phyloP scores from a whole-genome alignment of 2,329 filamentous ascomycete species.

The Didymella segeticola region DNA sequence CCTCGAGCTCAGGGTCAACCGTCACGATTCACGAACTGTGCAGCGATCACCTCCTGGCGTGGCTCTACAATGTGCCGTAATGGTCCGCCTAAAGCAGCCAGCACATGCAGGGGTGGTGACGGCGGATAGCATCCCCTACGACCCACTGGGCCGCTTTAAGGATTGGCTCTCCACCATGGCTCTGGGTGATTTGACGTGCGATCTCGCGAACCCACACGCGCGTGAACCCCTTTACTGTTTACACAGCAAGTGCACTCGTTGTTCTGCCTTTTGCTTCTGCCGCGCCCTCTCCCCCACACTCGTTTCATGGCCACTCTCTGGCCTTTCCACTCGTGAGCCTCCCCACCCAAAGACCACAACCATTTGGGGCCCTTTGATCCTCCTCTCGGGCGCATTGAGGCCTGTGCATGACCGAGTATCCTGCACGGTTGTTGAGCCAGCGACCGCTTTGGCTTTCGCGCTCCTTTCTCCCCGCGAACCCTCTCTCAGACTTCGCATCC shows the following conservation, averaged over 20 bases:
- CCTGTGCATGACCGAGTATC: constrained; percentile 12
- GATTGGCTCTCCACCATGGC: constrained; percentile 4
- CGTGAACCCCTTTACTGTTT: constrained; percentile 14
- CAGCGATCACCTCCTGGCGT: constrained; percentile 2
- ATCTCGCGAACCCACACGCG: constrained; percentile 1
- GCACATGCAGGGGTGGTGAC: constrained; percentile 7
- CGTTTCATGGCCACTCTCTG: constrained; percentile 3
- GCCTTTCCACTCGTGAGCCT: constrained; percentile 8
- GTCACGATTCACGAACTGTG: background rate
- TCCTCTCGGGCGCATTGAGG: constrained; percentile 9
- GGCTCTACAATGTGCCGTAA: background rate
- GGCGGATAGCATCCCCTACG: constrained; percentile 3
- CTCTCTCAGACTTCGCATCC: constrained; percentile 4
- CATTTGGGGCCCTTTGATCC: constrained; percentile 8
- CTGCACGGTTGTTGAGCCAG: constrained; percentile 9
- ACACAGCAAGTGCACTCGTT: no score
- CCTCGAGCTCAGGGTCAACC: background rate
- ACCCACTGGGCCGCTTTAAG: constrained; percentile 11
- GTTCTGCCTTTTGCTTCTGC: constrained; percentile 8
- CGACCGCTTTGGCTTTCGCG: constrained; percentile 5
- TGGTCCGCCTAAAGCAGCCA: background rate
- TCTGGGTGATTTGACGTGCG: constrained; percentile 4
- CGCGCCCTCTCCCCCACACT: constrained; percentile 12
- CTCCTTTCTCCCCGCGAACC: constrained; percentile 14
- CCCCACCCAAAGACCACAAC: constrained; percentile 6